Evolutionary conservation across 1,139 yeast species (phyloP).

Genomic region (Pichia sp.): DNA sequence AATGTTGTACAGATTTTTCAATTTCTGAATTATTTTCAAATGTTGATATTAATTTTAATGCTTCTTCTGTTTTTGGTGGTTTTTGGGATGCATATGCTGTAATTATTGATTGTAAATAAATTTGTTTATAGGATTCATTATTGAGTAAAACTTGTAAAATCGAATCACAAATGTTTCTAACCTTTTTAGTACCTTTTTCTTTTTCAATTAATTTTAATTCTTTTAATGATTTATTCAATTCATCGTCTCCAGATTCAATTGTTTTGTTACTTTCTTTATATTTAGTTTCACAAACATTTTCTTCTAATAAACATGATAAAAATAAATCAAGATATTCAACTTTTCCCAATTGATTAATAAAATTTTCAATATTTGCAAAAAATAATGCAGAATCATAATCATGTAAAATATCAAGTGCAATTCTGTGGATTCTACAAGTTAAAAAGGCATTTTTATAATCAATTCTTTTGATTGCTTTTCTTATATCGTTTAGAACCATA

Average conservation of each 20-base stretch:
- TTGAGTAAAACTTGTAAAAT: constrained; percentile 50
- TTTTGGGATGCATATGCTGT: constrained; percentile 91
- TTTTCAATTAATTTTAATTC: constrained; percentile 16
- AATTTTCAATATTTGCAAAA: constrained; percentile 54
- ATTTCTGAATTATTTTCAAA: constrained; percentile 44
- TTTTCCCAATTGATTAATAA: constrained; percentile 63
- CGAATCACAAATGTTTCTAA: constrained; percentile 72
- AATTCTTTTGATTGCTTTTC: constrained; percentile 54
- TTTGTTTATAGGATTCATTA: constrained; percentile 45
- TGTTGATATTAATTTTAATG: constrained; percentile 56
- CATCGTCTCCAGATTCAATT: constrained; percentile 16
- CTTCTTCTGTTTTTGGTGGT: constrained; percentile 79
- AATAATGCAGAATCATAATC: constrained; percentile 79
- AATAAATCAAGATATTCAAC: constrained; percentile 81
- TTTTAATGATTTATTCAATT: constrained; percentile 13
- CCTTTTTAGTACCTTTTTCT: constrained; percentile 44
- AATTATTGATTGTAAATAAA: constrained; percentile 69
- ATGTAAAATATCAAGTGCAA: constrained; percentile 81
- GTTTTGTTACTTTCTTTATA: constrained; percentile 59
- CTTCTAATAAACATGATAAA: constrained; percentile 79
- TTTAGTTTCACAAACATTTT: constrained; percentile 78
- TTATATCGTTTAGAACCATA: constrained; percentile 79
- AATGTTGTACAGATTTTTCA: constrained; percentile 66
- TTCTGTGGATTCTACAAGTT: constrained; percentile 85
- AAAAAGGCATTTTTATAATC: constrained; percentile 68